Conservation (phyloP, 1,139 yeast species). For the Pichia sp. region DNA sequence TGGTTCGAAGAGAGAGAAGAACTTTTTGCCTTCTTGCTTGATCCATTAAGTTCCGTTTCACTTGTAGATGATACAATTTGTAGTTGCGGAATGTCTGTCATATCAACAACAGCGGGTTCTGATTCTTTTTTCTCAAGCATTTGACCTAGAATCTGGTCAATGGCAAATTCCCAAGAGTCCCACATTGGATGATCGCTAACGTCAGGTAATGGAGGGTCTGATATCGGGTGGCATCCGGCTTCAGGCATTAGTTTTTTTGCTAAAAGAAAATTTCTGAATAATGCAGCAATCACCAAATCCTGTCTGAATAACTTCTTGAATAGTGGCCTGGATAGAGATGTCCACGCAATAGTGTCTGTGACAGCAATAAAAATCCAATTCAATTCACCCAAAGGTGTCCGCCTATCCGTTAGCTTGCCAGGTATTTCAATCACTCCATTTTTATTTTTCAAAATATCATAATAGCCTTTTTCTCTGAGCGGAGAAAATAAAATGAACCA, state of each 20-base stretch:
- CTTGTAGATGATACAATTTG: constrained; percentile 21
- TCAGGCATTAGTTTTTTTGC: constrained; percentile 95
- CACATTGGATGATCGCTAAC: constrained; percentile 87
- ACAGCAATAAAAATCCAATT: constrained; percentile 98
- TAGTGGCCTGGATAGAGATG: constrained; percentile 78
- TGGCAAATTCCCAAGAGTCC: constrained; percentile 98
- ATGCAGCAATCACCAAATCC: constrained; percentile 93
- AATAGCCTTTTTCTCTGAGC: constrained; percentile 52
- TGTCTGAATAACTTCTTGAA: constrained; percentile 90
- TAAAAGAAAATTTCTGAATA: constrained; percentile 83
- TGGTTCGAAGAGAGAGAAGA: constrained; percentile 7
- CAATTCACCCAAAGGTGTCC: constrained; percentile 93
- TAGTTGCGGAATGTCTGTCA: constrained; percentile 28
- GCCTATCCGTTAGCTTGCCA: constrained; percentile 84
- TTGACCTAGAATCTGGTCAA: constrained; percentile 85
- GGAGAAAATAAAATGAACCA: constrained; percentile 90
- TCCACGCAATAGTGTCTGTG: constrained; percentile 98
- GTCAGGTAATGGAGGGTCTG: constrained; percentile 91
- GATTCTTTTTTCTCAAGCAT: constrained; percentile 40
- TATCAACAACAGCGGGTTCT: constrained; percentile 24
- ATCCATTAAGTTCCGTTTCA: constrained; percentile 2
- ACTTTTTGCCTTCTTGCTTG: not conserved
- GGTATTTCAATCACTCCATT: constrained; percentile 72
- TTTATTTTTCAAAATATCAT: constrained; percentile 45
- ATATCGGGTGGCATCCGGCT: constrained; percentile 88